A percentile compares a stretch with the other conserved stretches of the same genome.
Conservation (phyloP, 2,329 filamentous ascomycete species). For the Orbilia brochopaga region DNA sequence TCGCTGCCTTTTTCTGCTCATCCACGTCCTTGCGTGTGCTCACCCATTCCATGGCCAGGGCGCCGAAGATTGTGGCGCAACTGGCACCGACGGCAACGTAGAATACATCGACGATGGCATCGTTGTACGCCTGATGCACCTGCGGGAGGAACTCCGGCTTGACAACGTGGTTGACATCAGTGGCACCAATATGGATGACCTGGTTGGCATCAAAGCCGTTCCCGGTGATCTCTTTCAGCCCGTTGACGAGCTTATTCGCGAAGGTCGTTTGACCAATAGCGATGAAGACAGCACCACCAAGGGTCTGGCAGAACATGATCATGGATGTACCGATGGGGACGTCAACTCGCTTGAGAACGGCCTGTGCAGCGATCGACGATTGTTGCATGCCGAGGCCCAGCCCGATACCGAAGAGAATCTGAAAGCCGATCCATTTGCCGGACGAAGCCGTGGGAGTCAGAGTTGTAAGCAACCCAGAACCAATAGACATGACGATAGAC, state of each 20-base stretch:
- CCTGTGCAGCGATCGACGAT: conserved; percentile 65
- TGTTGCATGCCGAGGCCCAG: conserved; percentile 68
- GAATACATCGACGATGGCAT: conserved; percentile 66
- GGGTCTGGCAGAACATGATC: conserved; percentile 66
- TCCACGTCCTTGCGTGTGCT: conserved; percentile 66
- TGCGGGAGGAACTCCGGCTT: conserved; percentile 61
- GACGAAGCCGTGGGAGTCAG: conserved; percentile 58
- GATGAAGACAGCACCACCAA: conserved; percentile 67
- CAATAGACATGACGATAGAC: conserved; percentile 63
- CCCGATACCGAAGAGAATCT: conserved; percentile 63
- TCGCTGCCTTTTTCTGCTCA: conserved; percentile 24
- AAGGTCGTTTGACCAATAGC: conserved; percentile 66
- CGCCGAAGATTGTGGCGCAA: conserved; percentile 64
- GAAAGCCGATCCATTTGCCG: conserved; percentile 60
- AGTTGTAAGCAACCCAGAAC: conserved; percentile 64
- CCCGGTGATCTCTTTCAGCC: conserved; percentile 31
- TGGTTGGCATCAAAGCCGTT: conserved; percentile 56
- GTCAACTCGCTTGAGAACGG: conserved; percentile 63
- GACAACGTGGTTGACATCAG: conserved; percentile 66
- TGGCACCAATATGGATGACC: conserved; percentile 65
- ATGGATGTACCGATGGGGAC: conserved; percentile 65
- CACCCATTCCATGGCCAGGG: conserved; percentile 68
- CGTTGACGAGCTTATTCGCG: conserved; percentile 59
- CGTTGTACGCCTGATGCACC: conserved; percentile 70
- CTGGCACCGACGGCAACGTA: conserved; percentile 66